phyloP scores from a whole-genome alignment of 257 asterid species.

The Coffea canephora region DNA sequence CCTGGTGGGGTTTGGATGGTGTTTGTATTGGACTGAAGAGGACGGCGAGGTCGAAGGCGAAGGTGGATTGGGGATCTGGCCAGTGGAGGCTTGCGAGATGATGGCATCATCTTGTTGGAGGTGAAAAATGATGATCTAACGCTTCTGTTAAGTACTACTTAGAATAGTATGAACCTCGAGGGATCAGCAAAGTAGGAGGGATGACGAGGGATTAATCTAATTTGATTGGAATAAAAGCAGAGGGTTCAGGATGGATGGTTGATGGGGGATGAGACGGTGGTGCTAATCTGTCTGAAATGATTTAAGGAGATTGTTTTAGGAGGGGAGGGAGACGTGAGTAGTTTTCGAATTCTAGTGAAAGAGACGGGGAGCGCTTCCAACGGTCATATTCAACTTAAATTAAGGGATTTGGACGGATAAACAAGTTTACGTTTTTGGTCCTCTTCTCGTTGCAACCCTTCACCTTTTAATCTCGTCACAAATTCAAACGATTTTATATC shows the following conservation, averaged over 20 bases:
- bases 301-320: background rate
- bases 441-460: no score
- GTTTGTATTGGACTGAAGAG: slow-evolving; percentile 47
- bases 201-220: background rate
- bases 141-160: no score
- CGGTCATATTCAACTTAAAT: slow-evolving; percentile 35
- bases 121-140: background rate
- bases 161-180: no score
- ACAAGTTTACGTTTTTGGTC: background rate
- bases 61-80: slow-evolving; percentile 80
- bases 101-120: slow-evolving; percentile 49
- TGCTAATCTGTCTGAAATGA: background rate
- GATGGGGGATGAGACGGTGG: background rate
- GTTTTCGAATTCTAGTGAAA: slow-evolving; percentile 16
- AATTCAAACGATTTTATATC: no score
- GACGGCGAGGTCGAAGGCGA: slow-evolving; percentile 62
- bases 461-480: no score
- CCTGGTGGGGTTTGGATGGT: slow-evolving; percentile 57
- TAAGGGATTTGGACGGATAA: background rate
- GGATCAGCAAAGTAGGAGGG: background rate
- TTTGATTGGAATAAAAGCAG: background rate
- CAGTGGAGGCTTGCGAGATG: slow-evolving; percentile 79
- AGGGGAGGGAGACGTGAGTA: background rate
- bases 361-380: slow-evolving; percentile 33
- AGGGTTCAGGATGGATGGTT: background rate